A percentile compares a stretch with the other conserved stretches of the same genome.
Evolutionary conservation across 164 flowering plant genomes (phyloP).

Genomic region (Stephania yunnanensis): DNA sequence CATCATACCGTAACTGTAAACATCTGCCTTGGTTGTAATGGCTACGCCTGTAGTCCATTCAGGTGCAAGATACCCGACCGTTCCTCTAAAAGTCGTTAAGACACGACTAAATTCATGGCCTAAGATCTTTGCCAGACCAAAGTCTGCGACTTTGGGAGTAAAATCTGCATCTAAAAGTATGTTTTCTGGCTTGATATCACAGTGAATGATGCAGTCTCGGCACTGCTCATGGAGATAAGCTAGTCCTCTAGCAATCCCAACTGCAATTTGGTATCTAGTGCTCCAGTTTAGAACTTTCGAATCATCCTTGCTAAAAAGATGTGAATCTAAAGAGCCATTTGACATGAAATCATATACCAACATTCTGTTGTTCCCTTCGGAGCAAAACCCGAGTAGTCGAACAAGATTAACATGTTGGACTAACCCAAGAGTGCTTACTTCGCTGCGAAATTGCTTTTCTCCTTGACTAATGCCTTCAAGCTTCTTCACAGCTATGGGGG

Average conservation of each 20-base stretch:
- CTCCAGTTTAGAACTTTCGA: conserved; percentile 19
- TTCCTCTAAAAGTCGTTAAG: conserved; percentile 37
- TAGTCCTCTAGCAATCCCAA: conserved; percentile 31
- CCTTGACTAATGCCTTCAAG: conserved; percentile 45
- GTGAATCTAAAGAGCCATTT: conserved; percentile 32
- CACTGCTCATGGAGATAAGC: conserved; percentile 33
- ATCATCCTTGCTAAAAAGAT: conserved; percentile 23
- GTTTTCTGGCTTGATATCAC: conserved; percentile 35
- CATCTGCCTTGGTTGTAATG: conserved; percentile 21
- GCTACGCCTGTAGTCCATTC: conserved; percentile 35
- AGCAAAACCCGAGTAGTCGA: conserved; percentile 3
- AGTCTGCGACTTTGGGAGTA: conserved; percentile 34
- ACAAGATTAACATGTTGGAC: conserved; percentile 7
- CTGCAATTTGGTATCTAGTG: conserved; percentile 26
- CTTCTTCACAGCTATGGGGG: conserved; percentile 47
- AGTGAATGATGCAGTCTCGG: conserved; percentile 32
- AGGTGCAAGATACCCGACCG: conserved; percentile 38
- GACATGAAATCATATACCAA: conserved; percentile 2
- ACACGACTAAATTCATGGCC: conserved; percentile 34
- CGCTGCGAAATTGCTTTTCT: conserved; percentile 50
- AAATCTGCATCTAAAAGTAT: conserved; percentile 28
- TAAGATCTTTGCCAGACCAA: conserved; percentile 33
- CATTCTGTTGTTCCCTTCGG: not conserved
- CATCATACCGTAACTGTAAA: not conserved
- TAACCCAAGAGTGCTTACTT: conserved; percentile 65